These are phyloP conservation scores for Neofusicoccum sp. DNA, from an alignment of 2,329 filamentous ascomycete species.

Conservation along the genomic window DNA sequence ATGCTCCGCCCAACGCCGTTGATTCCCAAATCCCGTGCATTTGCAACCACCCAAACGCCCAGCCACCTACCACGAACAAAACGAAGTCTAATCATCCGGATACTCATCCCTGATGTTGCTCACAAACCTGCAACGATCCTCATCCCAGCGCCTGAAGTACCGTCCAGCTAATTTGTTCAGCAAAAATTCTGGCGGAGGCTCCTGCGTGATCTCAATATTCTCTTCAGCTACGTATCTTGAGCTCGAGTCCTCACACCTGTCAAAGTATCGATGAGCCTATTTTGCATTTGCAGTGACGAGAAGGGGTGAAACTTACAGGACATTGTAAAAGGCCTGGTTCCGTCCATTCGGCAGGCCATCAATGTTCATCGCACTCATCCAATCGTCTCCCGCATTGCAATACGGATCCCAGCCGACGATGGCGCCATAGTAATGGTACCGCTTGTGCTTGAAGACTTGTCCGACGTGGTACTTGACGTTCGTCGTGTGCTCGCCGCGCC, in stretches of 20 bases:
- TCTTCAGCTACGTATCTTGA: constrained; percentile 77
- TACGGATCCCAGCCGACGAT: constrained; percentile 82
- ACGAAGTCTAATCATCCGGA: constrained; percentile 63
- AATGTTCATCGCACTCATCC: constrained; percentile 63
- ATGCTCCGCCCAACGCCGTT: too few species aligned
- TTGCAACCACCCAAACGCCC: background rate
- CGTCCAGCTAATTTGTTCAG: constrained; percentile 72
- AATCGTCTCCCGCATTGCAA: constrained; percentile 59
- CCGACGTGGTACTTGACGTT: constrained; percentile 52
- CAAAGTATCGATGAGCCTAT: background rate
- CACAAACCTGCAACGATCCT: constrained; percentile 64
- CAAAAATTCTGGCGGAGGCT: constrained; percentile 17
- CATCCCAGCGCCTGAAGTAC: constrained; percentile 86
- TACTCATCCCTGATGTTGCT: constrained; percentile 83
- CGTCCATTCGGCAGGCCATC: constrained; percentile 59
- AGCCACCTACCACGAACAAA: too few species aligned
- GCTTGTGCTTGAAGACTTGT: constrained; percentile 77
- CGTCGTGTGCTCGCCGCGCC: constrained; percentile 16
- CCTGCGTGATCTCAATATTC: constrained; percentile 60
- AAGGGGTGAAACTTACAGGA: constrained; percentile 63
- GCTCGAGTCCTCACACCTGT: constrained; percentile 64
- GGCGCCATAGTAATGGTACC: constrained; percentile 76
- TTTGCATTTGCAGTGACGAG: background rate
- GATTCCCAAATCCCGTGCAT: background rate
- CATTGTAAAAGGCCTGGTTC: constrained; percentile 77